These are phyloP conservation scores for Termitomyces sp. DNA, from an alignment of 768 basidiomycete genomes.

Conservation along the genomic window DNA sequence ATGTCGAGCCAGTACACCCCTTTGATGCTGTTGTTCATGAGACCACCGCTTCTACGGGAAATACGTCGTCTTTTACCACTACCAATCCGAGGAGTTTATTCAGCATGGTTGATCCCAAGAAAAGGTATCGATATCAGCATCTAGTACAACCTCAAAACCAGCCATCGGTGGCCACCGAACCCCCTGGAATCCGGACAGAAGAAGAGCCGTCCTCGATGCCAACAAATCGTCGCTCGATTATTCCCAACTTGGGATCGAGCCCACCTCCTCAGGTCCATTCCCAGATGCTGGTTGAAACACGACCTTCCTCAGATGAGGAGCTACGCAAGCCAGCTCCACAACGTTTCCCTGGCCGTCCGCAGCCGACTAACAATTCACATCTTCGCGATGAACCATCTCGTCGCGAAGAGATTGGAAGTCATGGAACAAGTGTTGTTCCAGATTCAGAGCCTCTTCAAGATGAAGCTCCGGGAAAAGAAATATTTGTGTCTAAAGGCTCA, in stretches of 20 bases:
- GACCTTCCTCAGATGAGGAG: conserved; percentile 18
- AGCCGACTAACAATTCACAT: neutral
- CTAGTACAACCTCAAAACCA: conserved; percentile 2
- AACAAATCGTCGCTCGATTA: neutral
- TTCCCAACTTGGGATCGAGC: neutral
- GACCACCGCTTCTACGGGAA: neutral
- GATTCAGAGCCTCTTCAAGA: conserved; percentile 59
- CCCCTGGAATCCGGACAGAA: neutral
- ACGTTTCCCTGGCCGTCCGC: conserved; percentile 4
- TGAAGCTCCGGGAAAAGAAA: conserved; percentile 9
- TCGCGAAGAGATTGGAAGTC: conserved; percentile 18
- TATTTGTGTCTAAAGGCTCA: neutral
- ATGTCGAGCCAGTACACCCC: conserved; percentile 8
- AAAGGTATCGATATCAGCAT: conserved; percentile 28
- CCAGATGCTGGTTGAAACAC: conserved; percentile 22
- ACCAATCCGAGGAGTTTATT: conserved; percentile 21
- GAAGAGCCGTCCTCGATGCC: neutral
- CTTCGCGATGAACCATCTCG: conserved; percentile 5
- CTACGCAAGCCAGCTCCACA: conserved; percentile 7
- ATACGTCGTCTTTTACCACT: conserved; percentile 4
- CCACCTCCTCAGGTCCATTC: neutral
- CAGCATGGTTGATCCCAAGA: conserved; percentile 25
- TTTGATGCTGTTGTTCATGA: conserved; percentile 5
- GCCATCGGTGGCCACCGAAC: neutral
- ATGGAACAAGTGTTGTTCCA: conserved; percentile 51